Evolutionary conservation across 2,329 filamentous ascomycete genomes (phyloP), one percentile per base, ranked within the genome.

Genomic region (Coniochaeta hoffmannii): DNA sequence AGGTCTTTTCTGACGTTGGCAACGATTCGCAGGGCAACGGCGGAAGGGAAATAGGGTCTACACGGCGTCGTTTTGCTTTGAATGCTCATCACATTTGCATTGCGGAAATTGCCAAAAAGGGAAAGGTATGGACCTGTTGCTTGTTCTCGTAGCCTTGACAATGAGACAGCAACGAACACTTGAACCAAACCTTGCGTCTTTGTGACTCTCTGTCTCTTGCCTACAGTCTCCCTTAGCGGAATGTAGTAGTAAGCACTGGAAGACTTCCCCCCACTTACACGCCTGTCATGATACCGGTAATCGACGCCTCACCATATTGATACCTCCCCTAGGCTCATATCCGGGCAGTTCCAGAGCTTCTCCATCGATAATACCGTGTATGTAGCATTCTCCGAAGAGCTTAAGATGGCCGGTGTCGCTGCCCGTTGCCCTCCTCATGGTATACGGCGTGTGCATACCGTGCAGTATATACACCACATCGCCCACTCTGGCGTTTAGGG

Each of bases 41-140:
- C 34, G 54, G 36, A 52, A 62, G 58, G 63, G 58, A 51, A 51
- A 63, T 62, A 22, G 62, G 63, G 61, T 55, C 60, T 57, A 63
- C 58, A 62, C 57, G 62, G 63, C 63, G 63, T 65, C 63, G 62
- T 60, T 59, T 61, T 63, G 34, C 34, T 53, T 53, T 53, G 32
- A 46, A 53, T 64, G 61, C 60, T 62, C 62, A 63, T 64, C 58
- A 52, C 54, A 59, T 59, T 63, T 63, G 60, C 60, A 65, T 65
- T 63, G 57, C 49, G 41, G 41, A 64, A 59, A 61, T 58, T 63
- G 38, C 62, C 61, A 59, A 60, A 60, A 55, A 59, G 61, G 60
- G 61, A 63, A 64, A 60, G 54, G 63, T 57, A 62, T 55, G 61
- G 59, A 53, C 58, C 56, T 28, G 59, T 58, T 60, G 58, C 60